Base-by-base conservation (phyloP, 208 protist genomes). In the Entamoeba moshkovskii region DNA sequence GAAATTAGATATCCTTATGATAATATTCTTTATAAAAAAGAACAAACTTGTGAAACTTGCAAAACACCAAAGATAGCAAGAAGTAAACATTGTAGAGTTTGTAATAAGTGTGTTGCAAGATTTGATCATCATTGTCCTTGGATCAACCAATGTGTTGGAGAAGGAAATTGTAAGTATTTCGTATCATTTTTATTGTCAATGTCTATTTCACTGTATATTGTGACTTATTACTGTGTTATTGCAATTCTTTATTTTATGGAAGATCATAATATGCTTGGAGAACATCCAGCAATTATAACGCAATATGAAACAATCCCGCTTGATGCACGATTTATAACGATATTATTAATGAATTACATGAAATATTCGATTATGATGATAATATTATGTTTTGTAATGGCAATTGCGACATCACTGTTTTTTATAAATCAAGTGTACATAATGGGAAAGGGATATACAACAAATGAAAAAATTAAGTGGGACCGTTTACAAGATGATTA, bases 111-210 rank as follows among this genome's bases (percentile, higher is more conserved):
- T 94, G 44, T 93, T 46, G 25, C 93, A 15, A 4, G 44, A n/a
- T 93, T 94, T 52, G 94, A 95, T 52, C 94, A 95, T 46, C 94
- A 95, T n/a, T 95, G 94, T 66, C 59, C 59, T 42, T 85, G 59
- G 59, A 42, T 85, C 13, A 85, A 85, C 25, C 59, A 85, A 38
- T 85, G 59, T 85, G 59, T 85, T 85, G 59, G 59, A 8, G 59
- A 85, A 38, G n/a, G n/a, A 38, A 85, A 85, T 85, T 85, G 59
- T 38, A 85, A 85, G n/a, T 85, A 44, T 22, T 85, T 85, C n/a
- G 13, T 85, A 42, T 29, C 8, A 13, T 85, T 85, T 22, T 42
- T 85, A 38, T 85, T 85, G 25, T 85, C 59, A 13, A 85, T 85
- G 59, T 85, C 59, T 38, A 85, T 85, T 1, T 85, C 59, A 38